These are phyloP conservation scores for Trypanosoma theileri DNA, from an alignment of 208 protist species.

Conservation along the genomic window DNA sequence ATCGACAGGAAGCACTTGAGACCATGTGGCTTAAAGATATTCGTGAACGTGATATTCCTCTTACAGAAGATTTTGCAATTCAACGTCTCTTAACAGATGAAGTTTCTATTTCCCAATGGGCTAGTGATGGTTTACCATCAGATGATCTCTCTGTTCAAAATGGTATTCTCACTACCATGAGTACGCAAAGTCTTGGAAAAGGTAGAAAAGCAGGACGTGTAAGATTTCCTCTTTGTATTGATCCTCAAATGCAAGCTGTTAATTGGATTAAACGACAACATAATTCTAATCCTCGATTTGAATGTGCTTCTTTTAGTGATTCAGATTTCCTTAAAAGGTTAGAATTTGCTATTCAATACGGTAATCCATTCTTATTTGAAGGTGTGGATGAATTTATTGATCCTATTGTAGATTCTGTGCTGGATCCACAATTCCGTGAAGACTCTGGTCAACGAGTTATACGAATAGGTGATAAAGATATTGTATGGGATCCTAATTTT, in stretches of 20 bases:
- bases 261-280: slow-evolving; percentile 99
- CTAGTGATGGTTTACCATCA: slow-evolving; percentile 95
- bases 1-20: slow-evolving; percentile 93
- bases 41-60: slow-evolving; percentile 78
- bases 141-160: slow-evolving; percentile 99
- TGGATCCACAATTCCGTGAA: slow-evolving; percentile 96
- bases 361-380: slow-evolving; percentile 98
- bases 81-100: slow-evolving; percentile 94
- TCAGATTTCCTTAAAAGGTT: slow-evolving; percentile 97
- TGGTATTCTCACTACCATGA: slow-evolving; percentile 95
- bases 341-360: slow-evolving; percentile 97
- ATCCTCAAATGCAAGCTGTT: slow-evolving; percentile 99
- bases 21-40: slow-evolving; percentile 93
- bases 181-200: slow-evolving; percentile 77
- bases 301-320: slow-evolving; percentile 96
- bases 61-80: slow-evolving; percentile 90
- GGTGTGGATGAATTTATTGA: slow-evolving; percentile 99
- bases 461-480: slow-evolving; percentile 95
- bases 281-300: slow-evolving; percentile 88
- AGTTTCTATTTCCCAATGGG: slow-evolving; percentile 97
- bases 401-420: slow-evolving; percentile 97
- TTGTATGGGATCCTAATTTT: slow-evolving; percentile 98
- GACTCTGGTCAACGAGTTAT: slow-evolving; percentile 87
- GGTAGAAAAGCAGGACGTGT: slow-evolving; percentile 80
- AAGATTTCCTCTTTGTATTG: slow-evolving; percentile 98